Percentiles rank a stretch among this genome's conserved stretches.
phyloP scores from a whole-genome alignment of 148 eudicot species.

The Chenopodium album region DNA sequence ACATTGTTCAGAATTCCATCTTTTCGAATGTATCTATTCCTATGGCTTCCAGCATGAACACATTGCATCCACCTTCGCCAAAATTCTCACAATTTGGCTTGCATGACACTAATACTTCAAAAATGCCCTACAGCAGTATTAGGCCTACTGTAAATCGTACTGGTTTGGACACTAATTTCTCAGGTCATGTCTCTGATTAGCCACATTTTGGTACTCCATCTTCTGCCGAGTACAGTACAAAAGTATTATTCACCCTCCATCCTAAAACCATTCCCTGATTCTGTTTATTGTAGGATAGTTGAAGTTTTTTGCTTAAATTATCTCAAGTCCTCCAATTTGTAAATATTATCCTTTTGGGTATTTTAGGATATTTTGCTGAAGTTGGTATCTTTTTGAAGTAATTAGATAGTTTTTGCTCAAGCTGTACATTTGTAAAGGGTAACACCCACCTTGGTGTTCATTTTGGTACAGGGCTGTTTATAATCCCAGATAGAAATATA shows the following conservation, averaged over 20 bases:
- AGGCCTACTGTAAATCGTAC: slow-evolving; percentile 11
- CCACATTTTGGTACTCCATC: not conserved
- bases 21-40: not conserved
- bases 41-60: slow-evolving; percentile 4
- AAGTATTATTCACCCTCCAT: slow-evolving; percentile 3
- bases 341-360: not conserved
- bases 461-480: not conserved
- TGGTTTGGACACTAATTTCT: not conserved
- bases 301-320: not conserved
- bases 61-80: not conserved
- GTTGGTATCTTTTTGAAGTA: not conserved
- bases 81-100: not conserved
- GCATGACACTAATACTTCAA: not conserved
- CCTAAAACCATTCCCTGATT: not conserved
- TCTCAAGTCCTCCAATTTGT: not conserved
- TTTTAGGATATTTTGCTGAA: not conserved
- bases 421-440: not conserved
- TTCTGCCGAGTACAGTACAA: not conserved
- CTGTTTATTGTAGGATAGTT: not conserved
- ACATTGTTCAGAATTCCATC: not conserved
- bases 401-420: not conserved
- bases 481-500: not conserved
- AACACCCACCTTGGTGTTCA: not conserved
- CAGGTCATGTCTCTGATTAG: not conserved
- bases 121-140: not conserved